Base-by-base conservation (phyloP, 208 protist species). In the Leishmania braziliensis region DNA sequence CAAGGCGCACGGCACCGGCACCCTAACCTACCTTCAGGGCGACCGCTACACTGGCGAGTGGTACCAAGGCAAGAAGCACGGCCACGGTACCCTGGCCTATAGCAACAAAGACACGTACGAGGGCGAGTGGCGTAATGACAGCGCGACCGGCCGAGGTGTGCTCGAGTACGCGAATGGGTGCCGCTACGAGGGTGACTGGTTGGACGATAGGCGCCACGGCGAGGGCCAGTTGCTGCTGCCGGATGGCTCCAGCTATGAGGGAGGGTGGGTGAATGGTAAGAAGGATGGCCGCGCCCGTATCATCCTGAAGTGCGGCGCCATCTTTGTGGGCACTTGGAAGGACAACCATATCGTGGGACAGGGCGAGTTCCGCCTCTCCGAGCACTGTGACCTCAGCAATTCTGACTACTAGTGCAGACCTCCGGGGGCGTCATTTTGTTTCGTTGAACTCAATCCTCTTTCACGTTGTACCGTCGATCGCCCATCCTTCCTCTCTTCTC, bases 11-110 rank as follows among this genome's bases (percentile, higher is more conserved):
- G 96, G 93, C 70, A 96, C 90, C 39, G 96, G 96, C 72, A 98
- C 94, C 23, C 89, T 98, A 46, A 92, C 93, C 79, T 98, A 95
- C 88, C 88, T 97, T 23, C 95, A 98, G 60, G 96, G 96, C 23
- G 96, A 98, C 85, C 92, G 91, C 78, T 98, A 98, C 85, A 95
- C 95, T 23, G 96, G 96, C 26, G 93, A 97, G 79, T 98, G 96
- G 96, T 91, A 84, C 69, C 87, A 97, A 75, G 95, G 95, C 51
- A 96, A 96, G 89, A 97, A 96, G 85, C 92, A 97, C 81, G 96
- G 95, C 72, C 90, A 90, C 69, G 96, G 95, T 23, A 93, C 92
- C 39, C 91, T 98, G 71, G 89, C 85, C 9, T 98, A 98, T 88
- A 96, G 89, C 83, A 98, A 98, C 88, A 95, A 94, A 82, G 95